phyloP scores from a whole-genome alignment of 495 filamentous ascomycete genomes.

The Beverwykella pulmonaria region DNA sequence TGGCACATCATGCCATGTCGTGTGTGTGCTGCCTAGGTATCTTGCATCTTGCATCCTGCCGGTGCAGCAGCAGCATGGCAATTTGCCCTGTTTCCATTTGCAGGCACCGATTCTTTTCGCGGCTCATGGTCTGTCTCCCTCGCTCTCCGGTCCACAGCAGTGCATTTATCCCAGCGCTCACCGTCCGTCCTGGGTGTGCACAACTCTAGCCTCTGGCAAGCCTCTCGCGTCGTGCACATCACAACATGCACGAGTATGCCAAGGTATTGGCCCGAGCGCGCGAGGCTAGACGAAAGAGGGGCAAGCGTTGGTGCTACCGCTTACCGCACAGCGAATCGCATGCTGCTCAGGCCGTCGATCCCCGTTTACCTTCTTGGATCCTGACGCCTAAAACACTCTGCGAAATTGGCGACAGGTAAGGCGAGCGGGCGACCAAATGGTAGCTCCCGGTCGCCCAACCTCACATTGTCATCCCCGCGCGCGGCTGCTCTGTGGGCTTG shows the following conservation, averaged over 20 bases:
- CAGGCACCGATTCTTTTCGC: background rate
- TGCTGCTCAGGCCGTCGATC: conserved; percentile 12
- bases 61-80: no score
- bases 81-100: background rate
- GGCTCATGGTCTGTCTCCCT: no score
- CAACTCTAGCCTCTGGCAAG: conserved; percentile 22
- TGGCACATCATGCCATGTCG: background rate
- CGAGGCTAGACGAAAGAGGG: conserved; percentile 1
- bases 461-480: no score
- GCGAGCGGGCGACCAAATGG: background rate
- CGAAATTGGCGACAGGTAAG: conserved; percentile 1
- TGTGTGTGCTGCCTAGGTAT: background rate
- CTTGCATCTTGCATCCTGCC: background rate
- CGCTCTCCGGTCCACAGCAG: background rate
- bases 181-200: conserved; percentile 11
- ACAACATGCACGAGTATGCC: background rate
- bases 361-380: conserved; percentile 16
- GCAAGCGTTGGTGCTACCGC: conserved; percentile 2
- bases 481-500: no score
- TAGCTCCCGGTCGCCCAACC: no score
- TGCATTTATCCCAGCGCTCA: background rate
- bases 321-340: background rate
- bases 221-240: background rate
- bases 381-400: conserved; percentile 1
- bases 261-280: conserved; percentile 18